Evolutionary conservation across 1,284 basidiomycete species (phyloP).

Genomic region (Moesziomyces antarcticus): DNA sequence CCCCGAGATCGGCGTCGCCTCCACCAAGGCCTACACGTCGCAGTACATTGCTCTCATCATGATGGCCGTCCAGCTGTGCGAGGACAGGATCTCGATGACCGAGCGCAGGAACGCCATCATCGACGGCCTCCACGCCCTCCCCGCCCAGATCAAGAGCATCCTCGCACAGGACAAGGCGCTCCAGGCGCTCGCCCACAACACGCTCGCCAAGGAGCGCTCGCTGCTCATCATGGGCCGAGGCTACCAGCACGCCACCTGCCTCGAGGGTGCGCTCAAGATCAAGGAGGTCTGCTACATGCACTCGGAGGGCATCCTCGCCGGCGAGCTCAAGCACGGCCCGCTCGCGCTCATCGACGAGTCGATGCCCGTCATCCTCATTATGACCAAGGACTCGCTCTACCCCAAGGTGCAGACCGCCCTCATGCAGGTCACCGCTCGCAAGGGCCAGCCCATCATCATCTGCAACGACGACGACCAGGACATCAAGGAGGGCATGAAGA

Average conservation of each 20-base stretch:
- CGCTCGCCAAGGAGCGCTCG: constrained; percentile 83
- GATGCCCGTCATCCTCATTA: constrained; percentile 86
- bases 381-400: constrained; percentile 98
- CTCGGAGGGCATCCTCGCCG: constrained; percentile 81
- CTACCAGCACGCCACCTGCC: constrained; percentile 95
- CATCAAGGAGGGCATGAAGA: constrained; percentile 78
- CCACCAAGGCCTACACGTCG: constrained; percentile 99
- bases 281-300: constrained; percentile 84
- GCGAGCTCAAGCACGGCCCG: constrained; percentile 98
- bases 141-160: constrained; percentile 87
- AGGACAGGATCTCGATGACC: constrained; percentile 93
- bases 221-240: constrained; percentile 97
- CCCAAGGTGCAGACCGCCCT: constrained; percentile 97
- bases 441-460: constrained; percentile 91
- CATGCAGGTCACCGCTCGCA: constrained; percentile 94
- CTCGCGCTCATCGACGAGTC: constrained; percentile 97
- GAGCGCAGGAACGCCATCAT: constrained; percentile 93
- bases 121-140: constrained; percentile 88
- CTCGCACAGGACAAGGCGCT: constrained; percentile 83
- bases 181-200: constrained; percentile 83
- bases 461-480: constrained; percentile 93
- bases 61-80: constrained; percentile 96
- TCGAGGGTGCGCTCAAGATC: constrained; percentile 99
- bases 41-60: constrained; percentile 98
- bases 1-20: constrained; percentile 98